These are phyloP conservation scores for Lactarius indigo DNA, from an alignment of 768 basidiomycete species.

Conservation along the genomic window DNA sequence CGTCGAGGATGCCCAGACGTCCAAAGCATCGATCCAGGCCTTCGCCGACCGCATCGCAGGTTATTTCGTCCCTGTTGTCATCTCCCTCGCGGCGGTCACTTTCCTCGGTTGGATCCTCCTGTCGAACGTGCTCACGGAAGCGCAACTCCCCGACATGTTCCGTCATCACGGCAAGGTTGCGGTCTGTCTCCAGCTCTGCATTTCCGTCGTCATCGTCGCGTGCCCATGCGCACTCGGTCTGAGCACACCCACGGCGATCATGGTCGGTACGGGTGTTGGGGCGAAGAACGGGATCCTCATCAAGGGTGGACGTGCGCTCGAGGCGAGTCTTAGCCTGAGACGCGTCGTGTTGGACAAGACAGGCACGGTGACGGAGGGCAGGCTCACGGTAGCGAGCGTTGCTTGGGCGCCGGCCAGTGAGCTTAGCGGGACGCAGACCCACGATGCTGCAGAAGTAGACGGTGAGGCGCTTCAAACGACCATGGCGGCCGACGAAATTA, in stretches of 20 bases:
- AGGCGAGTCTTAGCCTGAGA: constrained; percentile 81
- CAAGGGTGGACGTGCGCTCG: constrained; percentile 93
- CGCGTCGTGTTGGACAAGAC: constrained; percentile 94
- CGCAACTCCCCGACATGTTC: constrained; percentile 79
- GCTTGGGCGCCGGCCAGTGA: constrained; percentile 60
- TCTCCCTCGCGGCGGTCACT: constrained; percentile 75
- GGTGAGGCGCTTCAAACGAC: constrained; percentile 29
- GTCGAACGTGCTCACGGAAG: constrained; percentile 51
- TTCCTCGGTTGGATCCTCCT: constrained; percentile 82
- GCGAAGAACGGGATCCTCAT: constrained; percentile 97
- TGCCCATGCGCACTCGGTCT: constrained; percentile 97
- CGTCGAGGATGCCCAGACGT: constrained; percentile 97
- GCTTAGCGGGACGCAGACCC: constrained; percentile 29
- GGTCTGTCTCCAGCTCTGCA: constrained; percentile 94
- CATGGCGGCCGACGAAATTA: constrained; percentile 57
- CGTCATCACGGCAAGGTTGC: constrained; percentile 79
- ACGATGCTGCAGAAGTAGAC: constrained; percentile 16
- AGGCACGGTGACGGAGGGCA: constrained; percentile 95
- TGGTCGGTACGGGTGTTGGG: constrained; percentile 98
- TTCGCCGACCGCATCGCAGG: constrained; percentile 95
- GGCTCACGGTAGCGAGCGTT: constrained; percentile 72
- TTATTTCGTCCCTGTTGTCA: constrained; percentile 90
- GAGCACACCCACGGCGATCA: constrained; percentile 96
- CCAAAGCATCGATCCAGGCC: constrained; percentile 96
- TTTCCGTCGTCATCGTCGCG: constrained; percentile 96